Base-by-base conservation (phyloP, 371 early-diverging fungal species). In the Encephalitozoon hellem region DNA sequence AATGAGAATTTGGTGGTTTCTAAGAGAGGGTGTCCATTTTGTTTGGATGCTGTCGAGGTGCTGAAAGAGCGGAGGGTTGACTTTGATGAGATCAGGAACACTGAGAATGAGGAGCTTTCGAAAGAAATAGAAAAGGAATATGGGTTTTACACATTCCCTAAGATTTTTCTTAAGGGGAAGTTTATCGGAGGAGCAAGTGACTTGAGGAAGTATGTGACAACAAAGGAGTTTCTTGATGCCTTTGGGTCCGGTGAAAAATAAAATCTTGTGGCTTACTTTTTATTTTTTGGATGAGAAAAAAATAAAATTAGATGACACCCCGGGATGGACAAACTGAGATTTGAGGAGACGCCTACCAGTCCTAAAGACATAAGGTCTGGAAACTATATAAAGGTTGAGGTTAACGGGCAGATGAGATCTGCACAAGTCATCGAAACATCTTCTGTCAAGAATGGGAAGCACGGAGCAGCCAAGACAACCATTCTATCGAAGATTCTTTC, bases 371-470 rank as follows among this genome's bases (percentile, higher is more conserved):
- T 79, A 12, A 67, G 75, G 34, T 4, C 26, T 21, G 79, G 79
- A 30, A 32, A 74, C 26, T 79, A 64, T 32, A 42, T 73, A 11
- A 59, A 67, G 42, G 47, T 59, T 21, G 74, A 67, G 5, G 75
- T 64, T 32, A 75, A 70, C 9, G 54, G 49, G 1, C 32, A 55
- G 23, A 9, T 41, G 15, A 42, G 32, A 15, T 74, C 70, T 34
- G 38, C 52, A 9, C 67, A 78, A 52, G 77, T 85, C 25, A 26
- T 18, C 0, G 65, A 74, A 8, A 77, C 82, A 21, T 53, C 75
- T 32, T 72, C 74, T 32, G 74, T 69, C 2, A 85, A 85, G 70
- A 69, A 82, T 45, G 85, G 85, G 28, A 85, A 85, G 73, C 85
- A 85, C 69, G 85, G 85, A 52, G 23, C 84, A 39, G 83, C 83